A percentile compares a stretch with the other conserved stretches of the same genome.
Evolutionary conservation across 208 protist genomes (phyloP).

Genomic region (Trypanosoma platydactyli): DNA sequence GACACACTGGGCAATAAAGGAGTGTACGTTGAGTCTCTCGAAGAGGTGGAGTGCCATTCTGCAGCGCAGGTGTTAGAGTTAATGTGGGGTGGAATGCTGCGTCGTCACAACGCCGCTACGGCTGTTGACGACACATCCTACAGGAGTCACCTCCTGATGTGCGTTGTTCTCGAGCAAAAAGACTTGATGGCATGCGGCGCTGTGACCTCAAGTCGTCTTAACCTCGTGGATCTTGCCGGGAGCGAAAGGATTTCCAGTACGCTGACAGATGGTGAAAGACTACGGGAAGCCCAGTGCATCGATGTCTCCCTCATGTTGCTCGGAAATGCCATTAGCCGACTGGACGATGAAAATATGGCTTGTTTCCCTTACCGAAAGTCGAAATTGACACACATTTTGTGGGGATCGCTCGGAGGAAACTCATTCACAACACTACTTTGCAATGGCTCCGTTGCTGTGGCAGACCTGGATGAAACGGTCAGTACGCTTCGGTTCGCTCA

Average conservation of each 20-base stretch:
- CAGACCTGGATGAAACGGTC: slow-evolving; percentile 50
- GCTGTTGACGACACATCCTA: slow-evolving; percentile 65
- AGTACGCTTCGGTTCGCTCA: slow-evolving; percentile 69
- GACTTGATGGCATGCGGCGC: slow-evolving; percentile 29
- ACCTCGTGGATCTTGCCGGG: slow-evolving; percentile 84
- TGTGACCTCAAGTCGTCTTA: slow-evolving; percentile 37
- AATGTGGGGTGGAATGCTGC: slow-evolving; percentile 31
- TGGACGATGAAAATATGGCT: slow-evolving; percentile 43
- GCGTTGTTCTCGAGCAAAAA: slow-evolving; percentile 42
- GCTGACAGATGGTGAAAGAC: slow-evolving; percentile 36
- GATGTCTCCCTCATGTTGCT: slow-evolving; percentile 83
- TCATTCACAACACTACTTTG: slow-evolving; percentile 60
- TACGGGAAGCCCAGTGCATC: slow-evolving; percentile 61
- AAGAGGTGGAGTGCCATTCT: slow-evolving; percentile 27
- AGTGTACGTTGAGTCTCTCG: slow-evolving; percentile 46
- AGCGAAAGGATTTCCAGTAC: slow-evolving; percentile 65
- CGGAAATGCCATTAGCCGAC: slow-evolving; percentile 70
- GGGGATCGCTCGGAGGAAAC: slow-evolving; percentile 60
- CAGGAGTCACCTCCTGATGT: slow-evolving; percentile 67
- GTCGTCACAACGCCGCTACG: slow-evolving; percentile 40
- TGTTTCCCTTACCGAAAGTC: slow-evolving; percentile 67
- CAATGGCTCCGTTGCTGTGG: slow-evolving; percentile 32
- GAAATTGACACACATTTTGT: slow-evolving; percentile 79
- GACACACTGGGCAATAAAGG: slow-evolving; percentile 27
- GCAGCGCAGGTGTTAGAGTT: slow-evolving; percentile 39